Evolutionary conservation across 2,329 filamentous ascomycete genomes (phyloP), one percentile per base, ranked within the genome.

Genomic region (Colletotrichum liaoningense): DNA sequence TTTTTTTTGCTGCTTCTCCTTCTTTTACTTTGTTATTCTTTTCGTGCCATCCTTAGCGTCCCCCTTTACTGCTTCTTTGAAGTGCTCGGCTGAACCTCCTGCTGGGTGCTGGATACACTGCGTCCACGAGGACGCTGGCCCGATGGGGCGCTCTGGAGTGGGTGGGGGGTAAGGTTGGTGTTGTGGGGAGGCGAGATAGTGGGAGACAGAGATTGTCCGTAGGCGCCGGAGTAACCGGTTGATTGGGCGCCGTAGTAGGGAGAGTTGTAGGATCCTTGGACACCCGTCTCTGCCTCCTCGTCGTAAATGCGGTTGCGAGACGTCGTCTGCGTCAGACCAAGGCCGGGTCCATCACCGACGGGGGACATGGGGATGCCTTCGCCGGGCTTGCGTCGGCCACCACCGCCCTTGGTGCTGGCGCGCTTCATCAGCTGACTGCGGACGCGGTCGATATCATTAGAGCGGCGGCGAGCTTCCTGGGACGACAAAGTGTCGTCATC

Each of bases 331-430:
- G 73, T 79, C 68, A 77, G 75, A 66, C 76, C 80, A 33, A 75
- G 75, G 64, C 68, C 79, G 22, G 76, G 35, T 78, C 79, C 5
- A 71, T 79, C 71, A 77, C 79, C 63, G 8, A 79, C 38, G 2
- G 79, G 79, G 38, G 81, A 78, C 4, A 80, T 76, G 9, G 85
- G 83, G 9, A 86, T 76, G 1, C 81, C 82, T 59, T 88, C 86
- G 67, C 87, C 87, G 9, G 86, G 85, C 78, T 83, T 86, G 76
- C 87, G 85, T 42, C 86, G 86, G 52, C 87, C 87, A 30, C 85
- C 83, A 30, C 87, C 87, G 33, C 84, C 83, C 71, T 85, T 86
- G 35, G 74, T 76, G 76, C 86, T 88, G 63, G 85, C 83, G 56
- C 83, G 81, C 78, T 84, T 84, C 66, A 80, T 75, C 30, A 83